phyloP scores from a whole-genome alignment of 495 filamentous ascomycete species.

The Hypoxylon cercidicola region DNA sequence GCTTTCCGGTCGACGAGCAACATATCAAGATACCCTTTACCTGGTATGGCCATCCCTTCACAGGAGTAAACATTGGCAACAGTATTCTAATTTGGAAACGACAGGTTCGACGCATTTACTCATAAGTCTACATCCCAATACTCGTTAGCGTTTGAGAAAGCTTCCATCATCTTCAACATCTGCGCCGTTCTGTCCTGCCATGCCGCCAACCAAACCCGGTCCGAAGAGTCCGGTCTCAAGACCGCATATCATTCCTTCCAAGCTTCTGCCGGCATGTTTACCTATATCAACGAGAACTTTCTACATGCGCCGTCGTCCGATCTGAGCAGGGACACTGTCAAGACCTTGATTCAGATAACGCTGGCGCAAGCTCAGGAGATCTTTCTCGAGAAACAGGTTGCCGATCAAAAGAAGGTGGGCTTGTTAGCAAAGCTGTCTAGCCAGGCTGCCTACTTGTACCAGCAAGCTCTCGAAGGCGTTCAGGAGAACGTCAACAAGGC shows the following conservation, averaged over 20 bases:
- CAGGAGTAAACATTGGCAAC: not conserved
- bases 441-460: conserved; percentile 88
- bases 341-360: conserved; percentile 91
- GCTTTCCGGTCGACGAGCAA: conserved; percentile 97
- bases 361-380: conserved; percentile 96
- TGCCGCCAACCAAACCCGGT: conserved; percentile 90
- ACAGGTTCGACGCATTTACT: conserved; percentile 97
- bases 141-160: conserved; percentile 97
- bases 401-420: conserved; percentile 92
- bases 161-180: conserved; percentile 99
- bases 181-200: conserved; percentile 96
- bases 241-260: conserved; percentile 98
- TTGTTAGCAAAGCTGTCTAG: conserved; percentile 91
- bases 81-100: conserved; percentile 36
- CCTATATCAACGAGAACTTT: conserved; percentile 99
- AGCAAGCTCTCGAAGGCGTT: conserved; percentile 85
- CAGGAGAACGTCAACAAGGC: conserved; percentile 92
- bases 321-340: conserved; percentile 92
- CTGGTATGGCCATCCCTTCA: conserved; percentile 68
- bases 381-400: conserved; percentile 94
- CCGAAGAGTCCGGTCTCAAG: conserved; percentile 91
- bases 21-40: conserved; percentile 99
- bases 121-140: conserved; percentile 96
- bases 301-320: conserved; percentile 95
- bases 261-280: conserved; percentile 98